Evolutionary conservation across 352 stramenopile genomes (phyloP).

Genomic region (Pythium rhizo-oryzae): DNA sequence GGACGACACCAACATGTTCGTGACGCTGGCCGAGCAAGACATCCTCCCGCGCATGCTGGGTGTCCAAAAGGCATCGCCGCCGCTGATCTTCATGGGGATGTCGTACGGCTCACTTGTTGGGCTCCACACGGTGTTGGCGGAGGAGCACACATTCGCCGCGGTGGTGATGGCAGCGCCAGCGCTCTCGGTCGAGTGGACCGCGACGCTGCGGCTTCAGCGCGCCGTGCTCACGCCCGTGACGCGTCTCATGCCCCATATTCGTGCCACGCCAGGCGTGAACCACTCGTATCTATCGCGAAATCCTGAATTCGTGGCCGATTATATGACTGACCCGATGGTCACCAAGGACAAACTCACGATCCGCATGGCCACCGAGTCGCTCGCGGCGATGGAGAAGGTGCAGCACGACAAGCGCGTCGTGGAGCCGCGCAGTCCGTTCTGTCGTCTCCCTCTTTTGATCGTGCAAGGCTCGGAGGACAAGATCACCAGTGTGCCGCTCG

Average conservation of each 20-base stretch:
- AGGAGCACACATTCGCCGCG: slow-evolving; percentile 24
- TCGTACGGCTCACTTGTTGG: slow-evolving; percentile 25
- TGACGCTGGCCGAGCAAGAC: slow-evolving; percentile 24
- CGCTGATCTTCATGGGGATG: slow-evolving; percentile 28
- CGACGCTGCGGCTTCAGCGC: slow-evolving; percentile 5
- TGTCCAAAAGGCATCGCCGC: background rate
- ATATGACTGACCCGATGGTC: slow-evolving; percentile 24
- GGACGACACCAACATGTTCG: slow-evolving; percentile 31
- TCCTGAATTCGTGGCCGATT: slow-evolving; percentile 16
- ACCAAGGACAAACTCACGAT: slow-evolving; percentile 19
- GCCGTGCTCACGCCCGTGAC: slow-evolving; percentile 1
- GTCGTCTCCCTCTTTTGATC: slow-evolving; percentile 18
- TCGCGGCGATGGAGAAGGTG: slow-evolving; percentile 23
- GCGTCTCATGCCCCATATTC: slow-evolving; percentile 1
- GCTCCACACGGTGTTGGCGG: slow-evolving; percentile 29
- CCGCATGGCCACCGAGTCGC: slow-evolving; percentile 22
- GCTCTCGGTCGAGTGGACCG: slow-evolving; percentile 22
- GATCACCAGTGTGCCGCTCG: slow-evolving; percentile 34
- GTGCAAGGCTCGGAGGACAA: slow-evolving; percentile 26
- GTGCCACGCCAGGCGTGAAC: slow-evolving; percentile 25
- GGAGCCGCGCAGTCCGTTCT: slow-evolving; percentile 5
- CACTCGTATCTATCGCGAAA: slow-evolving; percentile 18
- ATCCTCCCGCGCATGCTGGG: slow-evolving; percentile 13
- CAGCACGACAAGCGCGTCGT: slow-evolving; percentile 19
- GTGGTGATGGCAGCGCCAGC: slow-evolving; percentile 25